Base-by-base conservation (phyloP, 768 basidiomycete species). In the Xerocomellus intermedius region DNA sequence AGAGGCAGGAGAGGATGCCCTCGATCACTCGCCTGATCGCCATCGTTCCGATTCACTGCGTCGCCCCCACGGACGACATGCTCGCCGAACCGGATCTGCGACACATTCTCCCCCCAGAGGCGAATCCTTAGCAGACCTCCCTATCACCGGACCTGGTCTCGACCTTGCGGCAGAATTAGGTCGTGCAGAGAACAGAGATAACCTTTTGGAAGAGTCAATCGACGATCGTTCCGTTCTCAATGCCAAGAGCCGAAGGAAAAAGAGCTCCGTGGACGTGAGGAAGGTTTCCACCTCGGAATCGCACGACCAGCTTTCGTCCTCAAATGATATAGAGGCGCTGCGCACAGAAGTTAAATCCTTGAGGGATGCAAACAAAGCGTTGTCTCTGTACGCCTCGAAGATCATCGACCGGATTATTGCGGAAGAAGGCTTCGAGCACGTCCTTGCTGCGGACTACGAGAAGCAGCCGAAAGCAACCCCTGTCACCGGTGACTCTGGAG, bases 331-430 rank as follows among this genome's bases (percentile, higher is more conserved):
- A 59, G 86, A 90, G 41, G 80, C 85, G n/a, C 73, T 98, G 50
- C 81, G 87, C 35, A 81, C 75, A 12, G 96, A 98, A 71, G 87
- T 97, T 69, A 96, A 96, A 71, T 86, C 85, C 30, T 82, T 98
- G 71, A 91, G 89, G 69, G 95, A 97, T 68, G 93, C 93, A 42
- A 98, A 97, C 77, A 96, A 96, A 70, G 95, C 95, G 1, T 77
- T 98, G 13, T 93, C 93, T 17, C 74, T 98, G 38, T 98, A 98
- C 66, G 94, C 95, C 5, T 94, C 92, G 43, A 98, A 98, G 79
- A 98, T 98, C 61, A 91, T 98, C 65, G 96, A 98, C 75, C 85
- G 95, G 42, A 97, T 98, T 67, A 96, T 98, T 63, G 82, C 89
- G 1, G 89, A 95, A 71, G 95, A 97, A 72, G 94, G 94, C 22